A percentile compares a stretch with the other conserved stretches of the same genome.
Conservation (phyloP, 169 alveolate genomes). For the Cystoisospora suis region DNA sequence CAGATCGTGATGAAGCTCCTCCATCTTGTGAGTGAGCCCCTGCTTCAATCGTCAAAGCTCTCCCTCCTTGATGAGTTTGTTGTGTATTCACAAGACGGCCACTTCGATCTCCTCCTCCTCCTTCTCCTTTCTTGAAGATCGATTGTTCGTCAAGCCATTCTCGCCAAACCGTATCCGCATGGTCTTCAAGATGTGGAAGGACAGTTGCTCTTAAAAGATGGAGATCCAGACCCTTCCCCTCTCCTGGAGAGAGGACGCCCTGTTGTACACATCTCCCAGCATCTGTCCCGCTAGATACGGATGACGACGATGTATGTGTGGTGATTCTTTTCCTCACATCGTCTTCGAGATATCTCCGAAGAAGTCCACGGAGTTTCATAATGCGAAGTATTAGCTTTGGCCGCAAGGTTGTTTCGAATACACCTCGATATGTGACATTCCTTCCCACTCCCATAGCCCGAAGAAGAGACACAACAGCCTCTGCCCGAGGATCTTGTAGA, state of each 20-base stretch:
- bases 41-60: no score
- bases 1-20: no score
- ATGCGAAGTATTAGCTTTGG: slow-evolving; percentile 32
- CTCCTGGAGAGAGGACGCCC: background rate
- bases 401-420: slow-evolving; percentile 1
- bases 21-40: no score
- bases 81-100: no score
- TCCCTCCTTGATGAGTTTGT: no score
- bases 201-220: background rate
- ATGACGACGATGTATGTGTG: no score
- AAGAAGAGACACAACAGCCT: slow-evolving; percentile 46
- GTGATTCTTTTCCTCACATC: no score
- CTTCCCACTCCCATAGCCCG: slow-evolving; percentile 42
- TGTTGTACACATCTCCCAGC: background rate
- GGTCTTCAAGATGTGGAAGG: background rate
- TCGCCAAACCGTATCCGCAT: background rate
- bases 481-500: slow-evolving; percentile 35
- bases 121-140: background rate
- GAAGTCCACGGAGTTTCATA: background rate
- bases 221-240: background rate
- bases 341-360: background rate
- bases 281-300: no score
- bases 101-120: background rate
- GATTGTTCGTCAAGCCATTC: background rate
- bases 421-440: slow-evolving; percentile 15